Conservation (phyloP, 768 basidiomycete species). For the Mycena amicta region DNA sequence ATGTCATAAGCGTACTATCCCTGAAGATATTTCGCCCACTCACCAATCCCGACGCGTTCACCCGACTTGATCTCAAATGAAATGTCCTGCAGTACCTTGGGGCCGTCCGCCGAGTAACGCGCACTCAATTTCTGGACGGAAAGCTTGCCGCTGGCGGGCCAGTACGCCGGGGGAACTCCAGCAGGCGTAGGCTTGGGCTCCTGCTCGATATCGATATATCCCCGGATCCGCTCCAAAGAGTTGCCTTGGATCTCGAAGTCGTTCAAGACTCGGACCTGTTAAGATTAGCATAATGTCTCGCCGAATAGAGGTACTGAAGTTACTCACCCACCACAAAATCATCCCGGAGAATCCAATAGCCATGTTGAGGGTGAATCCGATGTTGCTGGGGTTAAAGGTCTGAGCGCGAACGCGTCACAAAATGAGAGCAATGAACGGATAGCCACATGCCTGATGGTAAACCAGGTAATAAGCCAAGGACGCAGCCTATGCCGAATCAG, state of each 20-base stretch:
- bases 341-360: constrained; percentile 47
- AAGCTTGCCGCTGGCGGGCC: constrained; percentile 50
- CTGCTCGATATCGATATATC: constrained; percentile 45
- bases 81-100: constrained; percentile 20
- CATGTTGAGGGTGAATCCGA: constrained; percentile 46
- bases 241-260: constrained; percentile 35
- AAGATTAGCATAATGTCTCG: no score
- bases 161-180: constrained; percentile 49
- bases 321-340: constrained; percentile 41
- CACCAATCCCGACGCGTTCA: constrained; percentile 48
- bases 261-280: constrained; percentile 27
- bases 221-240: constrained; percentile 22
- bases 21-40: neutral
- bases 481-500: constrained; percentile 19
- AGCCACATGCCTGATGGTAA: constrained; percentile 18
- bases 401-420: neutral
- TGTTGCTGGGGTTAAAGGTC: constrained; percentile 35
- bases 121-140: constrained; percentile 45
- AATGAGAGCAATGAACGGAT: neutral
- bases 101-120: constrained; percentile 33
- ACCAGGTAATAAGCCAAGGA: constrained; percentile 46
- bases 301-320: no score
- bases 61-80: constrained; percentile 47
- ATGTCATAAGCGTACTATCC: neutral
- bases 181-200: constrained; percentile 35